Evolutionary conservation across 1,139 yeast genomes (phyloP), one percentile per base, ranked within the genome.

Genomic region (Candida pseudoviswanathii): DNA sequence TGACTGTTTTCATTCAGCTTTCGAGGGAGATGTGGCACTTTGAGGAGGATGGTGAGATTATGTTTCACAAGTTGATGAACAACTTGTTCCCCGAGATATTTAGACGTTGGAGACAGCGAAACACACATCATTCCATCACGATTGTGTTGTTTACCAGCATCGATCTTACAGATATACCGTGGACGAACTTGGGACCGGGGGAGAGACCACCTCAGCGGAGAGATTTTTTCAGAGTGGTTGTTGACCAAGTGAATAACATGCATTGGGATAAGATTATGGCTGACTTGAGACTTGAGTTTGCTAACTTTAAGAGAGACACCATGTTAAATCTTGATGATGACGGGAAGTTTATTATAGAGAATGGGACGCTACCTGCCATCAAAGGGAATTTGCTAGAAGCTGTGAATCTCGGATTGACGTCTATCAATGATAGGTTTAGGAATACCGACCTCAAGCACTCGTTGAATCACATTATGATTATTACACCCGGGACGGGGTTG

Each of bases 11-110:
- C 53, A 84, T 95, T 46, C 99, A 95, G 64, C 82, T 92, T 56
- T 89, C 97, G 1, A 78, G 87, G 39, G 99, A 95, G 62, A 95
- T 94, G 97, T 95, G 98, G 96, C 91, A 92, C 63, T 95, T 95
- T 66, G 98, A 94, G 67, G 97, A 92, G 62, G 88, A 87, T 58
- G 99, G 99, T 0, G 98, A 92, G 61, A 88, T 92, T 46, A 82
- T 90, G 80, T 94, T 92, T 64, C 96, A 92, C 65, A 91, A 91
- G 65, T 82, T 95, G 59, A 90, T 95, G 45, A 92, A 94, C 64
- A 89, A 96, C 24, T 76, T 94, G 50, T 83, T 95, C 52, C 99
- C 99, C 0, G 88, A 86, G 54, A 86, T 94, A 27, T 91, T 95
- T 66, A 86, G 85, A 57, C 80, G 86, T 51, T 94, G 98, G 98